Evolutionary conservation across 2,329 filamentous ascomycete genomes (phyloP), one percentile per base, ranked within the genome.

Genomic region (Dactylellina parvicollis): DNA sequence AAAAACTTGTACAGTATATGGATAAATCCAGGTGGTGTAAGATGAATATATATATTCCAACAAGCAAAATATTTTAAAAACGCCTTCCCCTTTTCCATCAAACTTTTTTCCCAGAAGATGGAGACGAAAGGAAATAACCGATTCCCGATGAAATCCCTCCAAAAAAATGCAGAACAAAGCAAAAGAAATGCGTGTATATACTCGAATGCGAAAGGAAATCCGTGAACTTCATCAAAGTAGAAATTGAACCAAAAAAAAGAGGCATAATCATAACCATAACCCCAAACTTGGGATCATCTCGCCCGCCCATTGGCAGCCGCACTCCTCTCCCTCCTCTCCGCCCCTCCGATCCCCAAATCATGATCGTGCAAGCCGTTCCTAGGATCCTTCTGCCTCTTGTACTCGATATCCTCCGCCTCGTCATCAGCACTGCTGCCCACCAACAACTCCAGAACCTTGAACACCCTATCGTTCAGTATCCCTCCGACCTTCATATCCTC

Each of bases 351-450:
- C 4, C 47, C 67, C 34, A 64, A 52, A 59, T 66, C 69, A 24
- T 55, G 54, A 10, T 73, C 69, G 7, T 18, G 46, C 52, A 73
- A 28, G 4, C 60, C 60, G 50, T 73, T 73, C 38, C 69, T 59
- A 30, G 69, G 69, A 38, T 73, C 69, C 5, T 40, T 73, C 55
- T 56, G 47, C 30, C 47, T 59, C 47, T 73, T 73, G 49, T 73
- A 73, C 38, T 73, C 69, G 22, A 73, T 73, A 75, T 81, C 80
- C 36, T 79, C 80, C 28, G 79, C 78, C 49, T 81, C 80, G 71
- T 82, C 81, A 44, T 79, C 79, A n/a, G 80, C 81, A n/a, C 80
- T 80, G 10, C 78, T 78, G 3, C 81, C 81, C 10, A 81, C 80
- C 61, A 82, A 80, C 72, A 82, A 80, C 66, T 81, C 80, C 34